phyloP scores from a whole-genome alignment of 257 asterid genomes.

The Ligustrum vulgare region DNA sequence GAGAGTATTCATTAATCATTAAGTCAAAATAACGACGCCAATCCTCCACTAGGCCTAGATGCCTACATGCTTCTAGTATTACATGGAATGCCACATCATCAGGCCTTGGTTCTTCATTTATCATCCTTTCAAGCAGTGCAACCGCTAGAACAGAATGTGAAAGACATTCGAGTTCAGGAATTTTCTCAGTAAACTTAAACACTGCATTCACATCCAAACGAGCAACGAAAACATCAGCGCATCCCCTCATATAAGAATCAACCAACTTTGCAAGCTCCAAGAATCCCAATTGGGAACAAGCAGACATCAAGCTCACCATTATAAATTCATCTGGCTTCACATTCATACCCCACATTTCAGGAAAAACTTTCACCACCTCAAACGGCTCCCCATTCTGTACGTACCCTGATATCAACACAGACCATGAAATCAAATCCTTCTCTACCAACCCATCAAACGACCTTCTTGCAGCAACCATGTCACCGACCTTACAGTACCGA shows the following conservation, averaged over 20 bases:
- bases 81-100: too few species aligned
- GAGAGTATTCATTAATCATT: too few species aligned
- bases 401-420: conserved; percentile 67
- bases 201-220: conserved; percentile 73
- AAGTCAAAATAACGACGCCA: too few species aligned
- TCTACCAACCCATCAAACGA: conserved; percentile 45
- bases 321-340: conserved; percentile 16
- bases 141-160: conserved; percentile 56
- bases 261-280: conserved; percentile 61
- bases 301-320: too few species aligned
- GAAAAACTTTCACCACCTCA: conserved; percentile 53
- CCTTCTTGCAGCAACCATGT: conserved; percentile 63
- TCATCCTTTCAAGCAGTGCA: conserved; percentile 36
- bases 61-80: too few species aligned
- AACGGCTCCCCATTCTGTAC: conserved; percentile 62
- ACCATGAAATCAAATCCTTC: conserved; percentile 70
- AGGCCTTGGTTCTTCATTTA: too few species aligned
- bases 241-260: conserved; percentile 44
- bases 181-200: conserved; percentile 35
- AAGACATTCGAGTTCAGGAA: conserved; percentile 54
- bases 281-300: conserved; percentile 32
- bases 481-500: neutral
- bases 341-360: conserved; percentile 42
- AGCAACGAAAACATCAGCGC: conserved; percentile 55
- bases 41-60: too few species aligned